These are phyloP conservation scores for Sporothrix pseudoabietina DNA, from an alignment of 2,329 filamentous ascomycete species.

Conservation along the genomic window DNA sequence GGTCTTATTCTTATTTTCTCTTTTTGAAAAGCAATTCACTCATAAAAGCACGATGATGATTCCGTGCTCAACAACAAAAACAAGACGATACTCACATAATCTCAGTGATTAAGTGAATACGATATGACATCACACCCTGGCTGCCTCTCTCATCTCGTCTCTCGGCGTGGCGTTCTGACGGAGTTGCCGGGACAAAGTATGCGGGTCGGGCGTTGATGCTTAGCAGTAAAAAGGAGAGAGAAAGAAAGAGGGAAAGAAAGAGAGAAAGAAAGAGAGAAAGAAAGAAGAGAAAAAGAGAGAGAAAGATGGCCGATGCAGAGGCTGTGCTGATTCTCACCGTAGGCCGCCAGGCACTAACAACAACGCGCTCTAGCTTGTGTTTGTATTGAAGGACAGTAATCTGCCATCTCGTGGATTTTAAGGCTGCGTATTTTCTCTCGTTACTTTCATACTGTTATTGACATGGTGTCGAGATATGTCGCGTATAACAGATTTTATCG, in stretches of 20 bases:
- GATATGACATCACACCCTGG: neutral
- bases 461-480: neutral
- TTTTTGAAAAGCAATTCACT: slow-evolving; percentile 3
- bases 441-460: neutral
- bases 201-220: neutral
- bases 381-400: neutral
- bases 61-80: neutral
- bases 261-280: neutral
- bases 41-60: neutral
- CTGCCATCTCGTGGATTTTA: neutral
- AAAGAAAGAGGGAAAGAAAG: neutral
- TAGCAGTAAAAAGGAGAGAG: too few species aligned
- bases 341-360: slow-evolving; percentile 10
- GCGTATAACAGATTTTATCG: neutral
- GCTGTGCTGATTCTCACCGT: slow-evolving; percentile 6
- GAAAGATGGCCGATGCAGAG: neutral
- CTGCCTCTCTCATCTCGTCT: slow-evolving; percentile 16
- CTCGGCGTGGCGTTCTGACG: slow-evolving; percentile 15
- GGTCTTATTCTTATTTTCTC: neutral
- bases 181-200: neutral
- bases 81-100: neutral
- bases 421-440: too few species aligned
- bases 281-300: neutral
- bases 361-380: neutral
- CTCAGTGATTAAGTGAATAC: neutral